These are phyloP conservation scores for Anthostomella pinea DNA, from an alignment of 2,329 filamentous ascomycete species.

Conservation along the genomic window DNA sequence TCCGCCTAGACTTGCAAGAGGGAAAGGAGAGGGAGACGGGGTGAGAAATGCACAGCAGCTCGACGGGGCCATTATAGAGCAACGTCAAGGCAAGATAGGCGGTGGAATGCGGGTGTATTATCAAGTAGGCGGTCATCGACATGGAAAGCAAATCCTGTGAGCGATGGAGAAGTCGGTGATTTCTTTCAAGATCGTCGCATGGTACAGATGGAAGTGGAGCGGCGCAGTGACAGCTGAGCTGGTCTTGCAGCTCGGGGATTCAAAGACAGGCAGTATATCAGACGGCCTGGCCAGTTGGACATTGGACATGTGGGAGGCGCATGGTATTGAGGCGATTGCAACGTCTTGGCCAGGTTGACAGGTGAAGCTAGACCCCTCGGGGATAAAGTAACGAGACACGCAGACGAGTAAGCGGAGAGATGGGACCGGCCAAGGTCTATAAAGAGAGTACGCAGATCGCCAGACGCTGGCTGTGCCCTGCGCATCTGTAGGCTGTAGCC, in stretches of 20 bases:
- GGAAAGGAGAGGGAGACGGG: slow-evolving; percentile 3
- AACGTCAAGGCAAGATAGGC: too few species aligned
- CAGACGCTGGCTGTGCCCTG: too few species aligned
- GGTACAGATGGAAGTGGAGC: too few species aligned
- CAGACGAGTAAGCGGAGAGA: neutral
- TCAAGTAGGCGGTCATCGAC: too few species aligned
- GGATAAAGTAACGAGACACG: slow-evolving; percentile 25
- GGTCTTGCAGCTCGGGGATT: neutral
- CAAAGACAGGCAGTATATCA: slow-evolving; percentile 7
- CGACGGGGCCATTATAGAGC: slow-evolving; percentile 13
- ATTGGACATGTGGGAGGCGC: slow-evolving; percentile 1
- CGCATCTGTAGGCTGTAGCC: too few species aligned
- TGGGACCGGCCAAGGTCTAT: neutral
- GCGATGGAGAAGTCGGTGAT: neutral
- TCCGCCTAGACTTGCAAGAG: slow-evolving; percentile 1
- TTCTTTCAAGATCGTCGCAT: neutral
- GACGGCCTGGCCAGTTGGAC: slow-evolving; percentile 8
- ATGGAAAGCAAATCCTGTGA: neutral
- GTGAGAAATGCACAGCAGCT: slow-evolving; percentile 4
- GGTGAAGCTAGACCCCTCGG: slow-evolving; percentile 22
- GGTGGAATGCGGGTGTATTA: neutral
- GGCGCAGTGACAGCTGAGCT: neutral
- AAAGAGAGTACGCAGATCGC: slow-evolving; percentile 1
- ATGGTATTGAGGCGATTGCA: slow-evolving; percentile 11
- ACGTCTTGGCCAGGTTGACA: slow-evolving; percentile 17